These are phyloP conservation scores for Amphirosellinia nigrospora DNA, from an alignment of 495 filamentous ascomycete species.

Conservation along the genomic window DNA sequence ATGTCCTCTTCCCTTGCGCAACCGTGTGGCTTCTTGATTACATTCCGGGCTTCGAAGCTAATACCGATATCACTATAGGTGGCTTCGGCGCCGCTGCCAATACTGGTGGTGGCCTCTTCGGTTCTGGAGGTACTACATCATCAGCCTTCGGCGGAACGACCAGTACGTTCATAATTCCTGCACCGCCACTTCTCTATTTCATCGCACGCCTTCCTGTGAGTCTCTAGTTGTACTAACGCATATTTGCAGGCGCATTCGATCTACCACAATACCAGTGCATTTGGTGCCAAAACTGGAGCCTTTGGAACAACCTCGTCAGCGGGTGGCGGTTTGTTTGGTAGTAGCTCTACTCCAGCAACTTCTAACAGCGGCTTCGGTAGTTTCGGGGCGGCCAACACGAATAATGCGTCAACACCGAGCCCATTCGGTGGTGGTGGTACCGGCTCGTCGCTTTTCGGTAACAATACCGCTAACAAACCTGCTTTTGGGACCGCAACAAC, in stretches of 20 bases:
- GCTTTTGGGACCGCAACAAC: constrained; percentile 54
- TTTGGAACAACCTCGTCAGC: constrained; percentile 37
- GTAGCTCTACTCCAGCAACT: constrained; percentile 38
- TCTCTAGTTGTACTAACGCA: constrained; percentile 29
- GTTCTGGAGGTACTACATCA: constrained; percentile 26
- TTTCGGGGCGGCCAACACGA: constrained; percentile 55
- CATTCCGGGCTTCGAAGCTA: constrained; percentile 32
- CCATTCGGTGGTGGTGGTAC: constrained; percentile 53
- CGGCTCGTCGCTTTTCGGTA: constrained; percentile 47
- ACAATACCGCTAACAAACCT: constrained; percentile 36
- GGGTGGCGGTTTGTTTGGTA: constrained; percentile 37
- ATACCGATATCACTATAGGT: constrained; percentile 31
- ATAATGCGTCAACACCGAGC: constrained; percentile 50
- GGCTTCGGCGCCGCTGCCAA: constrained; percentile 33
- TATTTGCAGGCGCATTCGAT: constrained; percentile 37
- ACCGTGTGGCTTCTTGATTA: constrained; percentile 1
- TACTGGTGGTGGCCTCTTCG: constrained; percentile 29
- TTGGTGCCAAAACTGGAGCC: constrained; percentile 48
- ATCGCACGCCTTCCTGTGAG: background rate
- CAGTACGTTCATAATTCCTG: constrained; percentile 34
- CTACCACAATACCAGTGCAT: constrained; percentile 52
- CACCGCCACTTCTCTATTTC: background rate
- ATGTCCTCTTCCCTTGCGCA: constrained; percentile 29
- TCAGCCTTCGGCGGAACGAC: constrained; percentile 58
- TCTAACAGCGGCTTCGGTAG: constrained; percentile 42